Conservation (phyloP, 352 stramenopile genomes). For the Aphanomyces euteiches region DNA sequence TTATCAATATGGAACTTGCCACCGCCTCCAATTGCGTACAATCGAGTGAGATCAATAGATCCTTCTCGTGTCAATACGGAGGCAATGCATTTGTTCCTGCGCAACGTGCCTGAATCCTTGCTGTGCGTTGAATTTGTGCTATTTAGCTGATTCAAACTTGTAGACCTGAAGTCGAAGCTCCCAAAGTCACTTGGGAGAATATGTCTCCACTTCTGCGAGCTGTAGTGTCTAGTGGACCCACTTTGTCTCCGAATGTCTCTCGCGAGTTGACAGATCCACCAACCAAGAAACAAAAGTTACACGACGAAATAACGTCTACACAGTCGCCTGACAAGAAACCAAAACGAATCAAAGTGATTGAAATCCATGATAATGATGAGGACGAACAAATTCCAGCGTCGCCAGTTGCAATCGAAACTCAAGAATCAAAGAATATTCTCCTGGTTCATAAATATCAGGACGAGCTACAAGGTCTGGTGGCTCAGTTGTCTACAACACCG, state of each 20-base stretch:
- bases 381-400: background rate
- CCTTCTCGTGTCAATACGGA: constrained; percentile 13
- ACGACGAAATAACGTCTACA: background rate
- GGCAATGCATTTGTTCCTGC: background rate
- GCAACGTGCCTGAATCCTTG: constrained; percentile 1
- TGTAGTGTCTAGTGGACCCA: background rate
- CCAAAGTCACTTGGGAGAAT: background rate
- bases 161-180: constrained; percentile 7
- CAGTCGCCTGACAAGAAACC: no score
- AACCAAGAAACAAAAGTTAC: constrained; percentile 17
- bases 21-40: constrained; percentile 1
- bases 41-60: background rate
- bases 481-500: constrained; percentile 45
- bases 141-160: background rate
- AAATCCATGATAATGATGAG: constrained; percentile 14
- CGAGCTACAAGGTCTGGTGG: constrained; percentile 43
- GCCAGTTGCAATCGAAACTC: constrained; percentile 7
- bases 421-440: constrained; percentile 14
- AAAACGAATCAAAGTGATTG: constrained; percentile 2
- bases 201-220: constrained; percentile 15
- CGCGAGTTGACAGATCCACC: background rate
- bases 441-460: constrained; percentile 67
- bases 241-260: background rate
- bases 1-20: constrained; percentile 14
- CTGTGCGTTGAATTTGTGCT: constrained; percentile 2